Percentiles rank a stretch among this genome's conserved stretches.
Evolutionary conservation across 306 rosid species (phyloP).

Genomic region (Casuarina glauca): DNA sequence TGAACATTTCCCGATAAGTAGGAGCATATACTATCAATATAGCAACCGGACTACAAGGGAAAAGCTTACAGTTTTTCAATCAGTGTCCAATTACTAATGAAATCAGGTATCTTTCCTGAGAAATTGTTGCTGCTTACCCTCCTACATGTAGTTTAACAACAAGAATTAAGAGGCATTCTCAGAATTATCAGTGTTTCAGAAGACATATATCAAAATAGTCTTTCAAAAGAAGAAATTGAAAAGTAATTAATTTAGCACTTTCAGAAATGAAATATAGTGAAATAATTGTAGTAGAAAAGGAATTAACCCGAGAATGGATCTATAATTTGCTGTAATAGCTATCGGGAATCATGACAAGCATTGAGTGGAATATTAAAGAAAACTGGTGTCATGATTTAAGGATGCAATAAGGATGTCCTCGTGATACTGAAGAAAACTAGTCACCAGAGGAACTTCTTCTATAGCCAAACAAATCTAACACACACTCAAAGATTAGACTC

Average conservation of each 20-base stretch:
- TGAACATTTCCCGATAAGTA: constrained; percentile 1
- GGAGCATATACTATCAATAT: constrained; percentile 12
- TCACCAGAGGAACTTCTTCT: no score
- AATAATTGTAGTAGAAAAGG: not conserved
- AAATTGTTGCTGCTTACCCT: constrained; percentile 78
- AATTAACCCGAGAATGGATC: not conserved
- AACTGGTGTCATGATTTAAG: not conserved
- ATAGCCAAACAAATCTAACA: no score
- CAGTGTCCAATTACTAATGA: constrained; percentile 60
- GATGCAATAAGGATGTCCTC: no score
- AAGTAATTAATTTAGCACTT: constrained; percentile 3
- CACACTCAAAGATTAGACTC: no score
- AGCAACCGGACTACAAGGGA: constrained; percentile 16
- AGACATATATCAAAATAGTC: not conserved
- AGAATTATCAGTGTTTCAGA: constrained; percentile 8
- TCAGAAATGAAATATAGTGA: not conserved
- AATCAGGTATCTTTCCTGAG: constrained; percentile 77
- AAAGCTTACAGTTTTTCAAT: constrained; percentile 76
- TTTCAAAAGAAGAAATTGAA: not conserved
- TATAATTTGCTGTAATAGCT: not conserved
- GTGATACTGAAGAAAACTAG: no score
- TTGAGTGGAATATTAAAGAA: not conserved
- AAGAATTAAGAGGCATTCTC: constrained; percentile 17
- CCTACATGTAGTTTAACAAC: constrained; percentile 49
- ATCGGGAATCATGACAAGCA: not conserved